Evolutionary conservation across 768 basidiomycete genomes (phyloP).

Genomic region (Russula dissimulans): DNA sequence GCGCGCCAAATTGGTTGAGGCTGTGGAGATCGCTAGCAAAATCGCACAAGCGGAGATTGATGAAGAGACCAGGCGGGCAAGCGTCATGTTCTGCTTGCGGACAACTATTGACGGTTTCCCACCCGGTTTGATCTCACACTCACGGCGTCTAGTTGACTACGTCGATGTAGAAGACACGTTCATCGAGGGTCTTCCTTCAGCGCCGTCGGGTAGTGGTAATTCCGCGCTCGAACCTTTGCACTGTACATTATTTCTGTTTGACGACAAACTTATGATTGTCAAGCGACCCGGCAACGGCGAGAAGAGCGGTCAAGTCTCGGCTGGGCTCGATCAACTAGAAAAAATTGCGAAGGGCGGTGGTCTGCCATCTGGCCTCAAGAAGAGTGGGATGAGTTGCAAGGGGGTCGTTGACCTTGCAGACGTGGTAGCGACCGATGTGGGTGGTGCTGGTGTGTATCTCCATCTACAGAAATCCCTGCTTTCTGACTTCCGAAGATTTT

Average conservation of each 20-base stretch:
- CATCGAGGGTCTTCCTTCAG: slow-evolving; percentile 42
- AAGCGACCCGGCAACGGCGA: slow-evolving; percentile 76
- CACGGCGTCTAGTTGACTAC: slow-evolving; percentile 80
- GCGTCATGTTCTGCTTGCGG: slow-evolving; percentile 78
- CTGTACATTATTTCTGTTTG: slow-evolving; percentile 87
- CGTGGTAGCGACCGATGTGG: slow-evolving; percentile 73
- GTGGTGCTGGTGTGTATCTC: slow-evolving; percentile 61
- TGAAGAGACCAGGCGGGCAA: slow-evolving; percentile 82
- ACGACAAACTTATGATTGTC: slow-evolving; percentile 86
- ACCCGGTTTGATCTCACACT: slow-evolving; percentile 79
- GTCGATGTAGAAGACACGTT: slow-evolving; percentile 86
- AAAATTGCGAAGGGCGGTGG: slow-evolving; percentile 55
- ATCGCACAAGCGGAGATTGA: slow-evolving; percentile 91
- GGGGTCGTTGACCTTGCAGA: slow-evolving; percentile 81
- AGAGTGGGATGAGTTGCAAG: slow-evolving; percentile 73
- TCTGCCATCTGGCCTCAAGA: slow-evolving; percentile 57
- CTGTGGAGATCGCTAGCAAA: slow-evolving; percentile 78
- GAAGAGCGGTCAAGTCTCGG: slow-evolving; percentile 58
- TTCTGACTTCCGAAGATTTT: slow-evolving; percentile 45
- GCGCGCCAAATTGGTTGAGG: slow-evolving; percentile 68
- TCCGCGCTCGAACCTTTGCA: slow-evolving; percentile 45
- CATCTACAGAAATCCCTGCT: background rate
- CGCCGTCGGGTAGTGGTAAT: slow-evolving; percentile 32
- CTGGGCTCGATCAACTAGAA: slow-evolving; percentile 74
- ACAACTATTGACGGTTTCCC: slow-evolving; percentile 88